Evolutionary conservation across 345 rosid genomes (phyloP), one percentile per base, ranked within the genome.

Genomic region (Cardamine chenopodiifolia): DNA sequence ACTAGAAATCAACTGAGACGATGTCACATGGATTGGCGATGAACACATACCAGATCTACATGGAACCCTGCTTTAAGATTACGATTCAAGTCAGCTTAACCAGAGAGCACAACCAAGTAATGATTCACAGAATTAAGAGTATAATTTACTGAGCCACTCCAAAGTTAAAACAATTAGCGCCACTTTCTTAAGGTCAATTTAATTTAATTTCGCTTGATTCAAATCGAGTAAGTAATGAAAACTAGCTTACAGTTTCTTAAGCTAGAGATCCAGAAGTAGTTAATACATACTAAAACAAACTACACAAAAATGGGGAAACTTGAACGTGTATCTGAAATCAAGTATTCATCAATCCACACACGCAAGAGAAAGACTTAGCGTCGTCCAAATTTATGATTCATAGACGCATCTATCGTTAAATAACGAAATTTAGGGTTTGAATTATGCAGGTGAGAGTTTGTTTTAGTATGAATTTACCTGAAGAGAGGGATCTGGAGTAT

Each of bases 41-140:
- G 80, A 78, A 80, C 99, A 94, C 90, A 95, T 85, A 48, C 99
- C 96, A 69, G 97, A 82, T 85, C 97, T 83, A 85, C 99, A 95
- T 17, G 91, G 88, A 28, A 90, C 85, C 90, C 97, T 92, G 83
- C 53, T 42, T 35, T 11, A 60, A 56, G 60, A 49, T 57, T 14
- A 32, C 47, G 29, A 62, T 49, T 19, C 17, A 74, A 62, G 37
- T 34, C 59, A 39, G 53, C 58, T 48, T 1, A 59, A 68, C 47
- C 19, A 45, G 22, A 29, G 26, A 40, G 4, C 31, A 58, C n/a
- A 28, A 62, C 58, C 29, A 64, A 63, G 61, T 48, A 20, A 26
- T 69, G 34, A 63, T 62, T 54, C 11, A 18, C 19, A 31, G 1
- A 18, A 53, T 14, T 2, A 57, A 56, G 52, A 49, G 35, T 54